phyloP scores from a whole-genome alignment of 805 yeast genomes.

The Candida ulmi region DNA sequence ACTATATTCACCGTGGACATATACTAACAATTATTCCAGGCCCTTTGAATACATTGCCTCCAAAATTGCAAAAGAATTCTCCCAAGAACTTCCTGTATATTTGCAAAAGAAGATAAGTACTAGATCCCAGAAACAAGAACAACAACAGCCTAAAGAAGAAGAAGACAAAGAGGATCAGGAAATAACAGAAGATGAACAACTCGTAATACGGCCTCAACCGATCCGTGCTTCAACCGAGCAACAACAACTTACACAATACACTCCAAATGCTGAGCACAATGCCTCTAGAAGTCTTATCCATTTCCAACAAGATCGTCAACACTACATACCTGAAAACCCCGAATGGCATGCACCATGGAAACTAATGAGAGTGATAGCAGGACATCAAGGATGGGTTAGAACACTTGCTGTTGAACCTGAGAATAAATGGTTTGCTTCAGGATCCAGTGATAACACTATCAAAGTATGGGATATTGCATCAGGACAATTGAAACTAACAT shows the following conservation, averaged over 20 bases:
- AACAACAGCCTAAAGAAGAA: background rate
- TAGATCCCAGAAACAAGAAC: background rate
- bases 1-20: background rate
- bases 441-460: conserved; percentile 82
- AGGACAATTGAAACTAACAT: conserved; percentile 61
- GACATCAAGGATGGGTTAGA: conserved; percentile 92
- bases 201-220: conserved; percentile 5
- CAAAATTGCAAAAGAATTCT: conserved; percentile 27
- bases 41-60: conserved; percentile 23
- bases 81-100: conserved; percentile 24
- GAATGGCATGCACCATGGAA: conserved; percentile 65
- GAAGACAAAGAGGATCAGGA: conserved; percentile 6
- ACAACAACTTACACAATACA: background rate
- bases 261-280: conserved; percentile 4
- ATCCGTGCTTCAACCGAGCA: background rate
- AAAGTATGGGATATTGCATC: conserved; percentile 87
- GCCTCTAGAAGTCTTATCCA: conserved; percentile 11
- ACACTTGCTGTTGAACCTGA: conserved; percentile 80
- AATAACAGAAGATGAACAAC: background rate
- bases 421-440: conserved; percentile 88
- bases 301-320: conserved; percentile 7
- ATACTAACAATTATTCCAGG: conserved; percentile 6
- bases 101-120: conserved; percentile 22
- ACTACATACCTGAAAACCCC: conserved; percentile 19
- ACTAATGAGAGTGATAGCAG: conserved; percentile 66